Evolutionary conservation across 495 filamentous ascomycete species (phyloP).

Genomic region (Pseudomonodictys pantanalensis): DNA sequence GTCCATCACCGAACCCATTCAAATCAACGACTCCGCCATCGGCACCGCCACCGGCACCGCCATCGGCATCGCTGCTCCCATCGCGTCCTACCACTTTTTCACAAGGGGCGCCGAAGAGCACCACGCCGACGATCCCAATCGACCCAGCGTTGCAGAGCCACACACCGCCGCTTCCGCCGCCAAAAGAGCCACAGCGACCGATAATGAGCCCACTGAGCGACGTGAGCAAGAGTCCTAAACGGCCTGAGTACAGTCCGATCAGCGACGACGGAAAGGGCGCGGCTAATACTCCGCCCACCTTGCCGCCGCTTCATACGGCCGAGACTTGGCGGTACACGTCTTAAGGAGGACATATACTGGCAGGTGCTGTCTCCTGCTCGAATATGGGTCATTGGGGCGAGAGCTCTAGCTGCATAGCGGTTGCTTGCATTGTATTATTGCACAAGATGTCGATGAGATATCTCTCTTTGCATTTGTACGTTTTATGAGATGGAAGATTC

Average conservation of each 20-base stretch:
- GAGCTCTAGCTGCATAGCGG: neutral
- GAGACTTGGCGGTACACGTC: constrained; percentile 31
- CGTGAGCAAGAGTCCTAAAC: constrained; percentile 23
- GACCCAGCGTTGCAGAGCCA: neutral
- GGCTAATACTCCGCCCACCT: neutral
- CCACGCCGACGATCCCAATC: neutral
- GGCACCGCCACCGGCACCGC: neutral
- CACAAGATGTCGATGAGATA: no score
- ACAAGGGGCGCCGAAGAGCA: neutral
- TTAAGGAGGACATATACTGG: neutral
- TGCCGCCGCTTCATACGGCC: constrained; percentile 14
- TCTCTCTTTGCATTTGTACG: no score
- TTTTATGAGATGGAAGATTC: no score
- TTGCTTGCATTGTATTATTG: no score
- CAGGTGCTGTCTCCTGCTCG: neutral
- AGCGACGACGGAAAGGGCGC: constrained; percentile 18
- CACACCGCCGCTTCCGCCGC: constrained; percentile 3
- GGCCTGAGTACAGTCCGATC: constrained; percentile 29
- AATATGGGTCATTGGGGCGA: neutral
- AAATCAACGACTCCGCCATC: no score
- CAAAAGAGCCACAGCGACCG: constrained; percentile 15
- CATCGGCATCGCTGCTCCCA: neutral
- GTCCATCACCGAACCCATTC: neutral
- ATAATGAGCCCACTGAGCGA: constrained; percentile 28
- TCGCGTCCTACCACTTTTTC: neutral